Conservation (phyloP, 140 eudicot genomes). For the Senecio squalidus region DNA sequence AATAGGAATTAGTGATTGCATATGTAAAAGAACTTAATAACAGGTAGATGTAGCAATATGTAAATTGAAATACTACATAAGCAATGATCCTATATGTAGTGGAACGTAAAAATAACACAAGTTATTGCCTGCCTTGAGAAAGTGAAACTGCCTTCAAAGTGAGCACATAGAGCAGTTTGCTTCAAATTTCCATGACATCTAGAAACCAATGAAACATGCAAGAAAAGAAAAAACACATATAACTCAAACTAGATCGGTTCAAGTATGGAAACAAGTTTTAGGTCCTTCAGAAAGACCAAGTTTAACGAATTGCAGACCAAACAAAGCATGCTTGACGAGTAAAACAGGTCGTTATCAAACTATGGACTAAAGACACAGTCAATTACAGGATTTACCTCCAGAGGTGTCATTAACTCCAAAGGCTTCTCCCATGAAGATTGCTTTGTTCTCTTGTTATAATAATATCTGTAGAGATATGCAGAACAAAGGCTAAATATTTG, state of each 20-base stretch:
- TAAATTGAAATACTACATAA: conserved; percentile 11
- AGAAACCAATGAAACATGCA: conserved; percentile 71
- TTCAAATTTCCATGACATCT: conserved; percentile 68
- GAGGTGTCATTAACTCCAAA: conserved; percentile 76
- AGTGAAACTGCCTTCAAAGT: conserved; percentile 61
- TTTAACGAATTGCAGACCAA: conserved; percentile 16
- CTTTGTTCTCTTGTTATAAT: conserved; percentile 74
- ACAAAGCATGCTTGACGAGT: conserved; percentile 16
- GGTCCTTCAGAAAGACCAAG: conserved; percentile 20
- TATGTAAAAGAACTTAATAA: too few species aligned
- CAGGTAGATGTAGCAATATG: conserved; percentile 12
- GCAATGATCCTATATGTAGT: conserved; percentile 20
- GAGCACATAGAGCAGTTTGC: conserved; percentile 60
- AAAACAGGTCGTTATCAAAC: conserved; percentile 4
- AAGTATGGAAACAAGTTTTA: conserved; percentile 25
- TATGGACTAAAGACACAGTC: neutral
- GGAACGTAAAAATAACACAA: conserved; percentile 37
- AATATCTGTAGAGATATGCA: conserved; percentile 49
- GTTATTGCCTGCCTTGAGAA: conserved; percentile 71
- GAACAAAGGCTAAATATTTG: neutral
- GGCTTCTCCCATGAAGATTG: conserved; percentile 96
- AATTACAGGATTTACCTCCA: conserved; percentile 52
- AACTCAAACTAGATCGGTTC: conserved; percentile 31
- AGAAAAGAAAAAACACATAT: conserved; percentile 39
- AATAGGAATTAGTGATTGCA: too few species aligned